Conservation (phyloP, 2,329 filamentous ascomycete species). For the Aureobasidium sp. region DNA sequence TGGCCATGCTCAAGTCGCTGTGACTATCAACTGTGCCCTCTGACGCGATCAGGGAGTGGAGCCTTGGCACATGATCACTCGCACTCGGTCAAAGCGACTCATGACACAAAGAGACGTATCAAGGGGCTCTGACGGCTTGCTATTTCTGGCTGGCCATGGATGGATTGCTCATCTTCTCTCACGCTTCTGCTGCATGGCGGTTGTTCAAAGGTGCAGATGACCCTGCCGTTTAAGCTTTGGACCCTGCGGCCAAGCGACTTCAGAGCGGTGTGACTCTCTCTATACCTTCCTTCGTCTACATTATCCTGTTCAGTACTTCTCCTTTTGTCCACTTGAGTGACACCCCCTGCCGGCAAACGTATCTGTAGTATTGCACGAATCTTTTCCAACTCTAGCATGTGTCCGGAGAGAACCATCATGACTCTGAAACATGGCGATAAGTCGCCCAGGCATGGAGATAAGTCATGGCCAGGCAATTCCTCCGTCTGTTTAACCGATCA, state of each 20-base stretch:
- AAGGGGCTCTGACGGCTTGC: conserved; percentile 3
- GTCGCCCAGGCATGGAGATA: conserved; percentile 1
- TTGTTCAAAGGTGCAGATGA: conserved; percentile 6
- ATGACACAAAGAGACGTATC: conserved; percentile 11
- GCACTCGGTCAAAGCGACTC: not conserved
- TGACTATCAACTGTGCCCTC: not conserved
- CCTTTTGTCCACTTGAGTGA: not conserved
- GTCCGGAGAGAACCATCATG: too few species aligned
- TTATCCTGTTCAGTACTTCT: not conserved
- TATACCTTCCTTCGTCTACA: not conserved
- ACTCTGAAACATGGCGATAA: not conserved
- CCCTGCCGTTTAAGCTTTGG: not conserved
- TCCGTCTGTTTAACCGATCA: conserved; percentile 9
- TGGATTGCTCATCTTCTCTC: not conserved
- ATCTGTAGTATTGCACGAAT: too few species aligned
- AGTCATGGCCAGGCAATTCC: conserved; percentile 1
- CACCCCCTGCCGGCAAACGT: too few species aligned
- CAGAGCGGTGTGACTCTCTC: conserved; percentile 9
- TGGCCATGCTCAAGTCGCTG: conserved; percentile 11
- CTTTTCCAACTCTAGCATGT: too few species aligned
- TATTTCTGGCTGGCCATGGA: not conserved
- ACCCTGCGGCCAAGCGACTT: conserved; percentile 5
- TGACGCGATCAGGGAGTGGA: conserved; percentile 2
- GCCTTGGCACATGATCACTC: conserved; percentile 10
- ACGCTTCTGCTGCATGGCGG: not conserved